Conservation (phyloP, 805 yeast genomes). For the Priceomyces medius region DNA sequence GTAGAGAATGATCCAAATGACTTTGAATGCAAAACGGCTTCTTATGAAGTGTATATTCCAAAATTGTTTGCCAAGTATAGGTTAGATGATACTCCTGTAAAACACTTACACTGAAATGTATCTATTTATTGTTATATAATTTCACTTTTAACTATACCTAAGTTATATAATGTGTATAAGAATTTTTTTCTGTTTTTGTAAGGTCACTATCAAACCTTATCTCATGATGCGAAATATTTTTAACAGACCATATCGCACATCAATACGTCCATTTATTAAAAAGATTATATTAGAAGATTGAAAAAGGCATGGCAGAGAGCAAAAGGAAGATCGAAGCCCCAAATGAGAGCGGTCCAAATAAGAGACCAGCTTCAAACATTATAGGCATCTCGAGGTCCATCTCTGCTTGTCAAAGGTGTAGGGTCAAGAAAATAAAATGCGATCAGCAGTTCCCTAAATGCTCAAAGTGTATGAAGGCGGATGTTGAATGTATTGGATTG, state of each 20-base stretch:
- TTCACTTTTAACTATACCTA: neutral
- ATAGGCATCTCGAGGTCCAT: slow-evolving; percentile 59
- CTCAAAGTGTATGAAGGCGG: slow-evolving; percentile 59
- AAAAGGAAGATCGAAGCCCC: slow-evolving; percentile 6
- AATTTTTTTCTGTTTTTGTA: neutral
- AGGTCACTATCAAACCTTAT: neutral
- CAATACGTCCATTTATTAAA: too few relatives aligned
- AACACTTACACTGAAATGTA: slow-evolving; percentile 23
- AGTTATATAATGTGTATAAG: neutral
- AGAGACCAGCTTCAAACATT: slow-evolving; percentile 7
- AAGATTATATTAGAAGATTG: too few relatives aligned
- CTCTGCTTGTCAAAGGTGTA: slow-evolving; percentile 85
- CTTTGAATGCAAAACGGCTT: slow-evolving; percentile 51
- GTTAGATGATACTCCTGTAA: slow-evolving; percentile 31
- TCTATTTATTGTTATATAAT: neutral
- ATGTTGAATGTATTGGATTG: slow-evolving; percentile 73
- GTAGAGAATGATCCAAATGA: slow-evolving; percentile 63
- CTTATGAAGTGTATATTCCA: slow-evolving; percentile 74
- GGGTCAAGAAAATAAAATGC: slow-evolving; percentile 64
- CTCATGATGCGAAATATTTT: neutral
- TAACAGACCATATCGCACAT: too few relatives aligned
- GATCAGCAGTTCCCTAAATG: slow-evolving; percentile 70
- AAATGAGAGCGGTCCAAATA: neutral
- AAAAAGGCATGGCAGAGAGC: slow-evolving; percentile 7
- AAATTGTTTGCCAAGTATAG: slow-evolving; percentile 37